Base-by-base conservation (phyloP, 768 basidiomycete species). In the Trametes villosa region DNA sequence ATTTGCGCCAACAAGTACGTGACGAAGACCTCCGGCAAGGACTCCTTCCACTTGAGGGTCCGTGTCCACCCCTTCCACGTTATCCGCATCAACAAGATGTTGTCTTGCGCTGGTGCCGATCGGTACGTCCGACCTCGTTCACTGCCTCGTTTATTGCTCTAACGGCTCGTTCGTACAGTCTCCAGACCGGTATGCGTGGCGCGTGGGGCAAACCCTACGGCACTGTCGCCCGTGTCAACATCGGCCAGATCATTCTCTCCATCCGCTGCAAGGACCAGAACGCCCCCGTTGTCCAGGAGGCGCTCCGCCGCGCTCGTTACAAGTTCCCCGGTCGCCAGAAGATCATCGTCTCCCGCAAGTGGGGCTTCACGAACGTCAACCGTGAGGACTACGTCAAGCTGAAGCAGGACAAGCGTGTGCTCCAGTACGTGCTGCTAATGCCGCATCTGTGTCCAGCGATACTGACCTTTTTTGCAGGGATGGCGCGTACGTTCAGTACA, bases 1-100 rank as follows among this genome's bases (percentile, higher is more conserved):
- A 99, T 99, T 65, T 98, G 96, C 74, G 94, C 94, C 76, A 98
- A 98, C 92, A 98, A 98, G 79, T 98, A 98, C 76, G 90, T 98
- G 65, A 96, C 94, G 71, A 98, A 99, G 87, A 94, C 92, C 4
- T 87, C 91, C 30, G 96, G 97, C 72, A 98, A 98, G 82, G 96
- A 99, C 70, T 92, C 96, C 5, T 98, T 99, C 95, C 96, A 99
- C 76, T 76, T 98, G 76, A 87, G 96, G 68, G 94, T 99, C 69
- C 91, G 95, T 62, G 93, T 92, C 59, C 96, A 99, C 81, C 97
- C 96, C 42, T 97, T 90, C 93, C 97, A 99, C 76, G 94, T 98
- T 70, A 78, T 99, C 79, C 91, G 97, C 65, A 97, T 97, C 88
- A 97, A 98, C 91, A 98, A 99, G 89, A 98, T 97, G 93, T 91